Conservation (phyloP, 148 eudicot genomes). For the Rhododendron simsii region DNA sequence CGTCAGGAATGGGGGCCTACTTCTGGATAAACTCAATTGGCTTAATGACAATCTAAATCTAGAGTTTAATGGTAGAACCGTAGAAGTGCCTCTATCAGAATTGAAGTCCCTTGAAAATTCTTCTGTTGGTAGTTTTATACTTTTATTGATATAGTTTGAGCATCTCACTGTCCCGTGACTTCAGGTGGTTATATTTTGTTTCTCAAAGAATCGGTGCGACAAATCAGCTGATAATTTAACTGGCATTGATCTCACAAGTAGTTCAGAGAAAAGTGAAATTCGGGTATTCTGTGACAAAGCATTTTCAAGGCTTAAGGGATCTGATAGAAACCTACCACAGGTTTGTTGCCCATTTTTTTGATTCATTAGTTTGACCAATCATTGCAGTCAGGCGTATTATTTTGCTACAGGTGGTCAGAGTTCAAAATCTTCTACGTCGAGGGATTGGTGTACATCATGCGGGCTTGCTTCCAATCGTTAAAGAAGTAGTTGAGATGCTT, state of each 20-base stretch:
- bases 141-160: background rate
- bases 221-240: slow-evolving; percentile 84
- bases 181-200: slow-evolving; percentile 93
- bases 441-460: slow-evolving; percentile 99
- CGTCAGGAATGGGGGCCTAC: background rate
- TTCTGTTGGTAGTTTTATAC: background rate
- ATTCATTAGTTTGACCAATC: slow-evolving; percentile 10
- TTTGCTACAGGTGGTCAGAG: slow-evolving; percentile 60
- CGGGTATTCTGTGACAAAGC: slow-evolving; percentile 97
- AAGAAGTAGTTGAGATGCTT: slow-evolving; percentile 99
- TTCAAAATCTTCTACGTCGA: slow-evolving; percentile 82
- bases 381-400: slow-evolving; percentile 6
- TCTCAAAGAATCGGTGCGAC: slow-evolving; percentile 95
- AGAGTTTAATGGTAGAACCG: background rate
- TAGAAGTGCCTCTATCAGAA: background rate
- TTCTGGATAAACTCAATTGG: background rate
- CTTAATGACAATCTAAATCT: slow-evolving; percentile 7
- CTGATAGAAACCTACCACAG: slow-evolving; percentile 95
- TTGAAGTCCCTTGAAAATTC: background rate
- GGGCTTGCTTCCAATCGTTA: slow-evolving; percentile 93
- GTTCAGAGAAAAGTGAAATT: slow-evolving; percentile 89
- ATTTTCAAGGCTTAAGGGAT: slow-evolving; percentile 92
- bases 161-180: slow-evolving; percentile 20
- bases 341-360: slow-evolving; percentile 19
- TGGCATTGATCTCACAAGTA: slow-evolving; percentile 78